Base-by-base conservation (phyloP, 495 filamentous ascomycete species). In the Penicillium alfredii region DNA sequence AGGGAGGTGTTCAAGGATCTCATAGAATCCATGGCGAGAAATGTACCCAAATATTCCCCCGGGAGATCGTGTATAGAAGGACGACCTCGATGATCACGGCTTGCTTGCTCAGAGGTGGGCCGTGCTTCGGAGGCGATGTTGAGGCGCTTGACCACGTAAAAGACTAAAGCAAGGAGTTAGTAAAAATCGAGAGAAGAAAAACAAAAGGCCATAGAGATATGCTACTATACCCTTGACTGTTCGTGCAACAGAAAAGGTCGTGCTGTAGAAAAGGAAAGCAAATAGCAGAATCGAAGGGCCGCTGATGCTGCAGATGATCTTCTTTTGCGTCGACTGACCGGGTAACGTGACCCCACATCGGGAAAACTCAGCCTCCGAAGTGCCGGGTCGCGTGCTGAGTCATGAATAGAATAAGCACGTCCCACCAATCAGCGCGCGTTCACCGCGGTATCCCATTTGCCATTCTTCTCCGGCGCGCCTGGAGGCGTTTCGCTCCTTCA, bases 1-100 rank as follows among this genome's bases (percentile, higher is more conserved):
- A 86, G 61, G 6, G 80, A 84, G 4, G 73, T 82, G 51, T 83
- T 82, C n/a, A 85, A 63, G 27, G 74, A 77, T 51, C 76, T 71
- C 80, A 86, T 84, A 13, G 81, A 84, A 55, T 86, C 82, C 82
- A 86, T 85, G 43, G 18, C n/a, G n/a, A n/a, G n/a, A n/a, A n/a
- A n/a, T n/a, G n/a, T n/a, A n/a, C n/a, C n/a, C n/a, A n/a, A n/a
- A n/a, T n/a, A n/a, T n/a, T n/a, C n/a, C n/a, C n/a, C n/a, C n/a
- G n/a, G n/a, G n/a, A n/a, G n/a, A n/a, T n/a, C n/a, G n/a, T n/a
- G n/a, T n/a, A n/a, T n/a, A n/a, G n/a, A n/a, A n/a, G n/a, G n/a
- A n/a, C n/a, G n/a, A n/a, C n/a, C n/a, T n/a, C n/a, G n/a, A 43
- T 38, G 12, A 29, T 36, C 44, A 15, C 25, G 11, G 40, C 6